These are phyloP conservation scores for Obba rivulosa DNA, from an alignment of 768 basidiomycete genomes.

Conservation along the genomic window DNA sequence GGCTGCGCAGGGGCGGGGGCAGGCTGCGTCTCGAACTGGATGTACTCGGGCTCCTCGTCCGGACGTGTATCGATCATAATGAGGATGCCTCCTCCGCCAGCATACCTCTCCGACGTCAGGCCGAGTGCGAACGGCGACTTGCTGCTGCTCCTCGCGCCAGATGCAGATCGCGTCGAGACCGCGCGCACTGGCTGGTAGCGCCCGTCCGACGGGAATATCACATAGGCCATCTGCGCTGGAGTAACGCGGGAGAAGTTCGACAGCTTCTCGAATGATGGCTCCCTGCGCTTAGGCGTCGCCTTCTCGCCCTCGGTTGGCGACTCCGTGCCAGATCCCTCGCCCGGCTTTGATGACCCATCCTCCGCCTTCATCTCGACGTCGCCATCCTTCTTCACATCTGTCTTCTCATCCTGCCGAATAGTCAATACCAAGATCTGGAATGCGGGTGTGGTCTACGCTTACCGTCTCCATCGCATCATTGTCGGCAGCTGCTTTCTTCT, in stretches of 20 bases:
- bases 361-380: constrained; percentile 80
- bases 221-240: constrained; percentile 79
- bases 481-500: constrained; percentile 83
- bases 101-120: constrained; percentile 52
- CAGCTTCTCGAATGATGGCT: constrained; percentile 70
- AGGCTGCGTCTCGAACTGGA: constrained; percentile 45
- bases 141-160: constrained; percentile 8
- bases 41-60: constrained; percentile 67
- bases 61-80: constrained; percentile 73
- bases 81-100: constrained; percentile 84
- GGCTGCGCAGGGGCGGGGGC: constrained; percentile 13
- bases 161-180: constrained; percentile 42
- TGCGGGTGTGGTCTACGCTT: constrained; percentile 22
- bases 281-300: constrained; percentile 51
- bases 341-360: constrained; percentile 29
- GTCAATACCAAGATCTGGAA: too few relatives aligned
- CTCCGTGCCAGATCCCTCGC: constrained; percentile 30
- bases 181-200: constrained; percentile 89
- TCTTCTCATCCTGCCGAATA: constrained; percentile 46
- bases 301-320: constrained; percentile 24
- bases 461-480: constrained; percentile 79
- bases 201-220: constrained; percentile 72
- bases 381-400: constrained; percentile 48
- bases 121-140: constrained; percentile 20
- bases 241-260: constrained; percentile 91